Percentiles rank a stretch among this genome's conserved stretches.
Evolutionary conservation across 108 stramenopile genomes (phyloP).

Genomic region (Schizochytrium sp.): DNA sequence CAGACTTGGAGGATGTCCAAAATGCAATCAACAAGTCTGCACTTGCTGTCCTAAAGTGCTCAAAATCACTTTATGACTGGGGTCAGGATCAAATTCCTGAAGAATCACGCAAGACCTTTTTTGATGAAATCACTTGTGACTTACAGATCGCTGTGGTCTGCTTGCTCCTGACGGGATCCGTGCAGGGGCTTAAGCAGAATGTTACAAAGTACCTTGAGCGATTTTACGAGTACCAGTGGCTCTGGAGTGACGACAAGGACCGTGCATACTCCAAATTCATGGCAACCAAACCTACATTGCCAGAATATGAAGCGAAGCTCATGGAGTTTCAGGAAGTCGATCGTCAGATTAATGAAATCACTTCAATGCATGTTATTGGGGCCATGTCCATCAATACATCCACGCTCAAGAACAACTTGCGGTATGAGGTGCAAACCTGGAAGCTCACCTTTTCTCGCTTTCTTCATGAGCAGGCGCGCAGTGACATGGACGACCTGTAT

Average conservation of each 20-base stretch:
- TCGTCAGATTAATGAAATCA: constrained; percentile 79
- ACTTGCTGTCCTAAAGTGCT: constrained; percentile 85
- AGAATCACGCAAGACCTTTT: constrained; percentile 76
- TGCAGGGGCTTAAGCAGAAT: constrained; percentile 87
- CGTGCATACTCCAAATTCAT: constrained; percentile 82
- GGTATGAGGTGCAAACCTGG: constrained; percentile 83
- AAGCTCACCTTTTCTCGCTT: constrained; percentile 74
- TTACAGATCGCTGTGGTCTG: constrained; percentile 89
- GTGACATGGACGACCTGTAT: not conserved
- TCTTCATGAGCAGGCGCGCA: constrained; percentile 26
- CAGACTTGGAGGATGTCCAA: constrained; percentile 88
- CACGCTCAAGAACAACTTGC: constrained; percentile 81
- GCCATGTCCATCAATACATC: constrained; percentile 85
- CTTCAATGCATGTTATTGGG: constrained; percentile 86
- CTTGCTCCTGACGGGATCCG: constrained; percentile 87
- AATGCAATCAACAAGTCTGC: constrained; percentile 87
- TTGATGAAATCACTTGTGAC: constrained; percentile 88
- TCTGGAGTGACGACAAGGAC: constrained; percentile 89
- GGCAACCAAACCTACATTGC: constrained; percentile 80
- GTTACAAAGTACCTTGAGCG: constrained; percentile 85
- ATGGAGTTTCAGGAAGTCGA: constrained; percentile 78
- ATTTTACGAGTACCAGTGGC: constrained; percentile 83
- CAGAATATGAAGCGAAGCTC: constrained; percentile 83
- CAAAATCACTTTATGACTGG: constrained; percentile 85
- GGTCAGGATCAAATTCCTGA: constrained; percentile 56